Conservation (phyloP, 768 basidiomycete genomes). For the Leucogyrophana mollusca region DNA sequence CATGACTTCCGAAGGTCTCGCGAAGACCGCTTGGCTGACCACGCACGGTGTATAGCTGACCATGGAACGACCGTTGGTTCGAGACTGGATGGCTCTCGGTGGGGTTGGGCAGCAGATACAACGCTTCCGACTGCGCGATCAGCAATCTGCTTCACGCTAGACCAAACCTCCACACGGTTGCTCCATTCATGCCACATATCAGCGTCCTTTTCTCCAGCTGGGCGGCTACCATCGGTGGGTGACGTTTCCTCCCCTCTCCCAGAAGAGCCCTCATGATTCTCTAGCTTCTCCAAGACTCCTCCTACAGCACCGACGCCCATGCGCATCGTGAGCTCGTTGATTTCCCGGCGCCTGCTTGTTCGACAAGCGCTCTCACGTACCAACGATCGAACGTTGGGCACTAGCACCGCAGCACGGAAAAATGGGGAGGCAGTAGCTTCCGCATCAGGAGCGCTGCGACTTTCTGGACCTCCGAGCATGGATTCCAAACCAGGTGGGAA, state of each 20-base stretch:
- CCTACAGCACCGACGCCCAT: constrained; percentile 80
- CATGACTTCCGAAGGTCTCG: constrained; percentile 56
- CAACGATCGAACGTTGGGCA: constrained; percentile 59
- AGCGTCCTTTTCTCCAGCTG: constrained; percentile 6
- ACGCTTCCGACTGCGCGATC: constrained; percentile 75
- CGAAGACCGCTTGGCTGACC: constrained; percentile 54
- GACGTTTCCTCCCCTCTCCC: constrained; percentile 7
- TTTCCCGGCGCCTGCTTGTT: constrained; percentile 62
- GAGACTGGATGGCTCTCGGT: constrained; percentile 21
- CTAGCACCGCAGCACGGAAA: constrained; percentile 69
- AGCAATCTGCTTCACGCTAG: constrained; percentile 66
- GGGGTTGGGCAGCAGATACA: constrained; percentile 32
- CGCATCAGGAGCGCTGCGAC: constrained; percentile 14
- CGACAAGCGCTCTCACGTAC: constrained; percentile 55
- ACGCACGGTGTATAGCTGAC: constrained; percentile 64
- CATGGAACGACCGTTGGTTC: constrained; percentile 65
- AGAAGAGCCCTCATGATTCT: not conserved
- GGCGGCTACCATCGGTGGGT: not conserved
- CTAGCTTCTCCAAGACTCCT: constrained; percentile 49
- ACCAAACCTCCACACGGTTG: constrained; percentile 64
- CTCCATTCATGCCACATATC: constrained; percentile 69
- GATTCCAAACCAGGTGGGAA: not conserved
- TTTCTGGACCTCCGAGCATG: not conserved
- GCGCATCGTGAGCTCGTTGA: constrained; percentile 81
- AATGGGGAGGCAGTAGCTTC: constrained; percentile 38